Conservation (phyloP, 2,329 filamentous ascomycete genomes). For the Exophiala sp. region DNA sequence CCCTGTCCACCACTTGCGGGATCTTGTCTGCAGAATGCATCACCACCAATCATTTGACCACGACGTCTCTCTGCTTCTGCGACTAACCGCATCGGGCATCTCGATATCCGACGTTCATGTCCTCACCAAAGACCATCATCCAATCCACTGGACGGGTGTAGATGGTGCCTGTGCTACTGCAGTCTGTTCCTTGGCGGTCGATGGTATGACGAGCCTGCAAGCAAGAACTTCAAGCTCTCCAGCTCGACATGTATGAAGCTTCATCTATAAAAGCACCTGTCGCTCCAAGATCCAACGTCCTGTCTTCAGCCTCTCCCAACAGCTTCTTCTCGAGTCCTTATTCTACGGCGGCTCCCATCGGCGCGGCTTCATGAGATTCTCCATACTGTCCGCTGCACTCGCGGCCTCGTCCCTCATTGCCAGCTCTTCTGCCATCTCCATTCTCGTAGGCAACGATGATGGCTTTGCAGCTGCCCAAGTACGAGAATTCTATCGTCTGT, state of each 20-base stretch:
- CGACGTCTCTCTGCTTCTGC: not conserved
- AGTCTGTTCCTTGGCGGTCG: not conserved
- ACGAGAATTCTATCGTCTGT: conserved; percentile 38
- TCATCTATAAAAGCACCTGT: not conserved
- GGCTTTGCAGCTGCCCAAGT: conserved; percentile 41
- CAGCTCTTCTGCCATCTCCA: conserved; percentile 24
- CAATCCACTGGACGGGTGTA: not conserved
- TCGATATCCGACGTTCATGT: not conserved
- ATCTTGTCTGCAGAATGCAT: not conserved
- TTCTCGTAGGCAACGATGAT: conserved; percentile 35
- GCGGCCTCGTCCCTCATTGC: conserved; percentile 9
- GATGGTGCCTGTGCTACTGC: not conserved
- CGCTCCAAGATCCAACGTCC: not conserved
- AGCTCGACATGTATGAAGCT: not conserved
- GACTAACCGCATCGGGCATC: not conserved
- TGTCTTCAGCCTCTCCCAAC: not conserved
- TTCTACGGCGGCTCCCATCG: not conserved
- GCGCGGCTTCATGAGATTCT: conserved; percentile 7
- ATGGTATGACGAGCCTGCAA: not conserved
- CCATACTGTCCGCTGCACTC: conserved; percentile 10
- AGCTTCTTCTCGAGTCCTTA: not conserved
- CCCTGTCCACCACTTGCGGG: not conserved
- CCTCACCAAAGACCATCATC: not conserved
- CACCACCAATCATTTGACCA: conserved; percentile 7
- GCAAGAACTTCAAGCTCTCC: not conserved